A percentile compares a stretch with the other conserved stretches of the same genome.
Conservation (phyloP, 768 basidiomycete species). For the Lentinus tigrinus region DNA sequence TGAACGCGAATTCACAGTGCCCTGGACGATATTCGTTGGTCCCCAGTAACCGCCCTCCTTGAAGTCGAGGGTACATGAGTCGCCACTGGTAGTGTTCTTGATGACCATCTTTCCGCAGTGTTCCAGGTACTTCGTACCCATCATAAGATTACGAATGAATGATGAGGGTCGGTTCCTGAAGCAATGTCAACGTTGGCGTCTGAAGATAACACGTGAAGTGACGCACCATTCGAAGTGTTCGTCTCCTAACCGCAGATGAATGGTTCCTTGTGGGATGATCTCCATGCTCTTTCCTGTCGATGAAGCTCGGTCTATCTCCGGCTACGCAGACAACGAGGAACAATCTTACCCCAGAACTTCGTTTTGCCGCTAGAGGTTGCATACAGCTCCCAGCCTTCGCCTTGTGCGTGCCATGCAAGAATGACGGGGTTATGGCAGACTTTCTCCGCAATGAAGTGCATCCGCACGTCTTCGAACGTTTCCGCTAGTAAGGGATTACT, state of each 20-base stretch:
- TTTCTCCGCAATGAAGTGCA: conserved; percentile 86
- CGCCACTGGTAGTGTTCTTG: conserved; percentile 54
- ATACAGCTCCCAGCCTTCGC: conserved; percentile 70
- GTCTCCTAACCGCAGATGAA: conserved; percentile 61
- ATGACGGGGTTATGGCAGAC: conserved; percentile 82
- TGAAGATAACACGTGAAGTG: neutral
- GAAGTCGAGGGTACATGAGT: conserved; percentile 75
- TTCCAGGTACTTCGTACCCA: conserved; percentile 88
- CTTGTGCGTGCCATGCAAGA: conserved; percentile 84
- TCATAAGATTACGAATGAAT: conserved; percentile 86
- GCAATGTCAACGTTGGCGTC: neutral
- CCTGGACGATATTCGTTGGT: conserved; percentile 69
- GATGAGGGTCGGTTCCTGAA: conserved; percentile 82
- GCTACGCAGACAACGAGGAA: conserved; percentile 12
- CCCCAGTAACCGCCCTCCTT: conserved; percentile 86
- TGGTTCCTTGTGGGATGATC: conserved; percentile 76
- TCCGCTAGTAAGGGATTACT: conserved; percentile 89
- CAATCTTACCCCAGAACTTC: conserved; percentile 81
- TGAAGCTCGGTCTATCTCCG: conserved; percentile 21
- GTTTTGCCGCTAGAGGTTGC: conserved; percentile 82
- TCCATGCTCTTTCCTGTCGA: conserved; percentile 81
- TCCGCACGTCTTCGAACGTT: conserved; percentile 80
- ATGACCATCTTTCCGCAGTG: conserved; percentile 80
- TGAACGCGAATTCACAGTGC: conserved; percentile 50
- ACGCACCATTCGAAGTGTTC: conserved; percentile 73